Evolutionary conservation across 2,329 filamentous ascomycete species (phyloP).

Genomic region (Colletotrichum gloeosporioides): DNA sequence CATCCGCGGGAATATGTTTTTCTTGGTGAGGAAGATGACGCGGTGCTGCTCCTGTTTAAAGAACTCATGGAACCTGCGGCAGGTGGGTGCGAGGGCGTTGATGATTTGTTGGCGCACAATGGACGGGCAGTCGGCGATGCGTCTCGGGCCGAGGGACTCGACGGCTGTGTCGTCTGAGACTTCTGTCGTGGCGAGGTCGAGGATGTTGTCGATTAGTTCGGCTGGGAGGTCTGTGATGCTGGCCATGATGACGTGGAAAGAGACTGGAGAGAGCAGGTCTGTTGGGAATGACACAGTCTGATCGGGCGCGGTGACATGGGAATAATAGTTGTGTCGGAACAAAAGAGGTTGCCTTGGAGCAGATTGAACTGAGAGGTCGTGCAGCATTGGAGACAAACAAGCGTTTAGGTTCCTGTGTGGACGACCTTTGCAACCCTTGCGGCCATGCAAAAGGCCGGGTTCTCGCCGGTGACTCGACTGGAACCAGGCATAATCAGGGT

Average conservation of each 20-base stretch:
- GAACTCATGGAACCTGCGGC: not conserved
- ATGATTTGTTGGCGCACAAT: not conserved
- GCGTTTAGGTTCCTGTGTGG: not conserved
- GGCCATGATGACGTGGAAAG: not conserved
- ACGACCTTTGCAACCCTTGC: not conserved
- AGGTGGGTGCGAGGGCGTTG: not conserved
- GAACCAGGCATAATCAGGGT: not conserved
- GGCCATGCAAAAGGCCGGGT: not conserved
- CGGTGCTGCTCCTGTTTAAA: not conserved
- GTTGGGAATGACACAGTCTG: not conserved
- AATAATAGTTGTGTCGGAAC: not conserved
- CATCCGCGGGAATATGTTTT: not conserved
- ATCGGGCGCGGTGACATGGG: accelerated
- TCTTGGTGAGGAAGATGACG: not conserved
- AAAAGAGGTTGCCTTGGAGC: not conserved
- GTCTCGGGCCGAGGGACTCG: not conserved
- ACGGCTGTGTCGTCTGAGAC: not conserved
- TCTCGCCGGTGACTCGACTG: not conserved
- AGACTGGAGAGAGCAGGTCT: not conserved
- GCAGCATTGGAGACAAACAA: not conserved
- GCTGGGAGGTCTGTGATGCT: not conserved
- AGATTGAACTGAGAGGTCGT: not conserved
- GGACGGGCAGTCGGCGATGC: not conserved
- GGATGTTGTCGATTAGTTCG: not conserved
- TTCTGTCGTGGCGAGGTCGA: not conserved